Evolutionary conservation across 2,329 filamentous ascomycete genomes (phyloP), one percentile per base, ranked within the genome.

Genomic region (Cercospora brassicicola): DNA sequence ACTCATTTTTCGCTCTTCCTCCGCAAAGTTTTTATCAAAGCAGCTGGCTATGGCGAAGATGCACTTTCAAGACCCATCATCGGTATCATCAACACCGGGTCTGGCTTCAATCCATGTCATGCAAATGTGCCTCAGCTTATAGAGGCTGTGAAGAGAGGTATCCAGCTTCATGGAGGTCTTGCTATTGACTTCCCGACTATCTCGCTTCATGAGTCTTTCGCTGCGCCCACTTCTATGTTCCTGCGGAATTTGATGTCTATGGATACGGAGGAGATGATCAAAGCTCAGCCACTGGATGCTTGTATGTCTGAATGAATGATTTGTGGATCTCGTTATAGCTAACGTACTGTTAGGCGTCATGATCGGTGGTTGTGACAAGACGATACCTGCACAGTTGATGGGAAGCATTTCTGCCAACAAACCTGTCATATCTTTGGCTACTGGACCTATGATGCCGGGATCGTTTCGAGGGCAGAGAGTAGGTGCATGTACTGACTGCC

Each of bases 251-350:
- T 92, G 66, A 92, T 93, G 90, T 89, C 88, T 71, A 91, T 92
- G 88, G 90, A 92, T 75, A 92, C 90, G 0, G 90, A 92, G 77
- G 90, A 92, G 80, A 92, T 92, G 90, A 88, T 92, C 63, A 82
- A 82, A 53, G 90, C 89, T 0, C 90, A 92, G 77, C 90, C 90
- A 0, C 83, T 90, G 15, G 90, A 93, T 78, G 87, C 88, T 91
- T 72, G 67, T 65, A 23, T 60, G 65, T 2, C 23, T 15, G 4
- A 30, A 18, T 23, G 13, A 33, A 18, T 3, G 30, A 18, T 6
- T 4, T 7, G 18, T 26, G 3, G 7, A 0, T 0, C 6, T 10
- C 18, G 26, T n/a, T 3, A 33, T 30, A 31, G 28, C 33, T 64
- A 53, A 64, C 26, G 15, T 7, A 20, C 11, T 20, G 4, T 11